A percentile compares a stretch with the other conserved stretches of the same genome.
These are phyloP conservation scores for Ploettnerulaceae sp. DNA, from an alignment of 2,329 filamentous ascomycete species.

Conservation along the genomic window DNA sequence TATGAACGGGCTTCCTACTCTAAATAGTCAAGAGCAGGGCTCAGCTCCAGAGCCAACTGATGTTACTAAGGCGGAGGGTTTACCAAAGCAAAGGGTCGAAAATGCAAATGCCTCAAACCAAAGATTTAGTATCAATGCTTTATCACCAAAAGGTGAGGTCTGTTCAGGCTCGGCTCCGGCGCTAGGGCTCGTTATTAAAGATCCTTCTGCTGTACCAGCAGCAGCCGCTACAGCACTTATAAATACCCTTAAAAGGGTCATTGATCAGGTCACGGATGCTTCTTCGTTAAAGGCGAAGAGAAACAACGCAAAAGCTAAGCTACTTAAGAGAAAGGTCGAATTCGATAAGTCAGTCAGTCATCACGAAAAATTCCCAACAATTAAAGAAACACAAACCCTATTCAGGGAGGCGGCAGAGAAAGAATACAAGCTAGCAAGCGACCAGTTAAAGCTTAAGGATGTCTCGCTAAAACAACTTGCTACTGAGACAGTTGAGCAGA, in stretches of 20 bases:
- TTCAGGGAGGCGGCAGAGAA: conserved; percentile 15
- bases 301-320: conserved; percentile 1
- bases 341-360: conserved; percentile 11
- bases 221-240: neutral
- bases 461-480: neutral
- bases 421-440: conserved; percentile 1
- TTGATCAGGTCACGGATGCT: conserved; percentile 4
- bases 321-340: conserved; percentile 9
- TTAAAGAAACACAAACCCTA: conserved; percentile 14
- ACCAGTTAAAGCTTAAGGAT: conserved; percentile 7
- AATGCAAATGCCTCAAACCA: no score
- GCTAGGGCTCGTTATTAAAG: no score
- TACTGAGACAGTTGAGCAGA: neutral
- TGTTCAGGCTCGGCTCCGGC: no score
- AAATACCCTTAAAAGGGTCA: neutral
- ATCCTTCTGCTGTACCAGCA: no score
- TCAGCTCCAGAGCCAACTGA: no score
- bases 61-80: no score
- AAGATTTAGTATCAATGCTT: no score
- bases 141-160: no score
- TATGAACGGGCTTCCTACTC: no score
- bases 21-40: no score
- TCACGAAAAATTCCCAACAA: conserved; percentile 19
- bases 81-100: no score
- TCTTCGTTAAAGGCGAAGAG: conserved; percentile 4